These are phyloP conservation scores for Claviceps sp. DNA, from an alignment of 2,329 filamentous ascomycete genomes.

Conservation along the genomic window DNA sequence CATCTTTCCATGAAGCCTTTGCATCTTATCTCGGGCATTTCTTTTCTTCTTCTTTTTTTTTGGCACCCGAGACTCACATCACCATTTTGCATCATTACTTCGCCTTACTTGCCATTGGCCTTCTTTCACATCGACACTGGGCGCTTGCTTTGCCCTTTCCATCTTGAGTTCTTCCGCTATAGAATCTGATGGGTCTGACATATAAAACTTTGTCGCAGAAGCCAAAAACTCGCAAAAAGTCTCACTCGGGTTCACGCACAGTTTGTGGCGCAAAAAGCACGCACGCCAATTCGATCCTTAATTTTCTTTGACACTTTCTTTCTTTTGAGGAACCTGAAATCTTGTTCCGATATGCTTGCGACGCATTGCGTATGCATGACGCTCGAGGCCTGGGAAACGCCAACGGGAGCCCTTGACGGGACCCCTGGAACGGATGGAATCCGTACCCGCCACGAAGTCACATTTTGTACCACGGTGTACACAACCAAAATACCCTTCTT, in stretches of 20 bases:
- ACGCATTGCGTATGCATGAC: constrained; percentile 9
- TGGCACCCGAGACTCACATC: constrained; percentile 1
- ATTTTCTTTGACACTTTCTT: neutral
- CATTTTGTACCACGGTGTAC: constrained; percentile 1
- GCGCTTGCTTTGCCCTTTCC: constrained; percentile 11
- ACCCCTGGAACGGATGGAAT: neutral
- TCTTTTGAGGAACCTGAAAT: neutral
- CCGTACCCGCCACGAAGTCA: neutral
- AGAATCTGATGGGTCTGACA: neutral
- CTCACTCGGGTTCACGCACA: neutral
- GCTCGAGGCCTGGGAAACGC: neutral
- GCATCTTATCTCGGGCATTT: neutral
- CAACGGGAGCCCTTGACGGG: neutral
- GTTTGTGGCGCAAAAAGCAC: constrained; percentile 8
- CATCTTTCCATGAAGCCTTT: neutral
- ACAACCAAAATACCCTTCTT: constrained; percentile 5
- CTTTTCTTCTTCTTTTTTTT: neutral
- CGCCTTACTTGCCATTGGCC: neutral
- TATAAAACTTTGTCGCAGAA: neutral
- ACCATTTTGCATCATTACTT: neutral
- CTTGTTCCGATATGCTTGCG: neutral
- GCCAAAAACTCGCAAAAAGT: neutral
- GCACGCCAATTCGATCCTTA: neutral
- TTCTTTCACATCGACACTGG: constrained; percentile 3
- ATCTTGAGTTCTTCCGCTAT: constrained; percentile 7